Evolutionary conservation across 2,329 filamentous ascomycete genomes (phyloP), one percentile per base, ranked within the genome.

Genomic region (Pseudohalonectria lignicola): DNA sequence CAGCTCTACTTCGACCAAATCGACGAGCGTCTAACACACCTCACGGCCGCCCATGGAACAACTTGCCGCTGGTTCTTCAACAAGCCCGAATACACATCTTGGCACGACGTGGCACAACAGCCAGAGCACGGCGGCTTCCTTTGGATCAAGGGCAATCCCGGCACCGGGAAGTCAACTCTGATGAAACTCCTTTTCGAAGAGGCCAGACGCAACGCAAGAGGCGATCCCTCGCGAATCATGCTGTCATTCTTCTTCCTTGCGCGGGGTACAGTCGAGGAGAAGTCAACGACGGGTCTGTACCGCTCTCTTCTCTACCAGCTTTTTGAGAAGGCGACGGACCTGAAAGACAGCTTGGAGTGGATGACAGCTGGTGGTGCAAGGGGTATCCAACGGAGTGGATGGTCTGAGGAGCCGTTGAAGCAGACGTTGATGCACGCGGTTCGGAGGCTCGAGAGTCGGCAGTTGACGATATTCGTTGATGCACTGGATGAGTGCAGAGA

Each of bases 401-500:
- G 45, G 43, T 30, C 11, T 10, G 16, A 41, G 4, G 43, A 41
- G 17, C 7, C 33, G 1, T 23, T 48, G 5, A 39, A 46, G 15
- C 13, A 25, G 6, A 31, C 44, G 3, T 43, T 54, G 11, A 37
- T 16, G 9, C 19, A 45, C 18, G 44, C 44, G 4, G 30, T 54
- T 0, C 17, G 20, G 4, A 34, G 13, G 4, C 42, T 52, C n/a
- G 32, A 34, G 3, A 30, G 17, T 11, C n/a, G 26, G 4, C 31
- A 16, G 18, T 32, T 50, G n/a, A 40, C 41, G 0, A 51, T 49
- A 1, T 60, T 55, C 19, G 46, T 62, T 1, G 66, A 71, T 37
- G 68, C 67, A 0, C 51, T 71, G 1, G 67, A 73, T 28, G 69
- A 72, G 43, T 69, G 65, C 39, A 52, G 65, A 6, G 60, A 66